phyloP scores from a whole-genome alignment of 495 filamentous ascomycete genomes.

The Astrothelium macrocarpum region DNA sequence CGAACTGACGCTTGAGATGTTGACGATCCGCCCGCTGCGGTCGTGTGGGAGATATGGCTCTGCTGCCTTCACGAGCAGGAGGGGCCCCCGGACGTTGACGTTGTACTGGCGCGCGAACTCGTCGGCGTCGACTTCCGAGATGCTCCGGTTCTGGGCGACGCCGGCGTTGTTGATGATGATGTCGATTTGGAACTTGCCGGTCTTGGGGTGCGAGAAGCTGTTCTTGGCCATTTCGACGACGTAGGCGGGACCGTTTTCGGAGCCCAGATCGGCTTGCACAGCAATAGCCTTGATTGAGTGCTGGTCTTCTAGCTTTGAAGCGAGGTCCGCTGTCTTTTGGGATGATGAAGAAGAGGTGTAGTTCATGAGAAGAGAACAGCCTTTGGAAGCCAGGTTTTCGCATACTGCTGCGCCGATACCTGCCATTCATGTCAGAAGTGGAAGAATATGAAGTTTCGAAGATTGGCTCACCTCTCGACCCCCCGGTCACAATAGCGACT shows the following conservation, averaged over 20 bases:
- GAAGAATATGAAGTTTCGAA: neutral
- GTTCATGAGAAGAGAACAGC: conserved; percentile 39
- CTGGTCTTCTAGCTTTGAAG: conserved; percentile 19
- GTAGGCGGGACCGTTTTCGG: conserved; percentile 37
- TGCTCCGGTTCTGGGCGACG: conserved; percentile 46
- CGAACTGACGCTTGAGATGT: conserved; percentile 62
- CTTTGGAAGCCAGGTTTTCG: conserved; percentile 46
- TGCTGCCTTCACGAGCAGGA: conserved; percentile 67
- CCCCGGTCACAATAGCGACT: conserved; percentile 32
- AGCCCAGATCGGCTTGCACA: conserved; percentile 50
- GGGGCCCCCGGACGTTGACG: conserved; percentile 76
- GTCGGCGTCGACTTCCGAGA: conserved; percentile 41
- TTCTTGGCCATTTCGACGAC: conserved; percentile 39
- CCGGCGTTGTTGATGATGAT: conserved; percentile 88
- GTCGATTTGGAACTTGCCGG: conserved; percentile 59
- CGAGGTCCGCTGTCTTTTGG: conserved; percentile 35
- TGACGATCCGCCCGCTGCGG: conserved; percentile 70
- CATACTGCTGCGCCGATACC: conserved; percentile 83
- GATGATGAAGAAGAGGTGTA: conserved; percentile 34
- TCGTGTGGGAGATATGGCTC: conserved; percentile 61
- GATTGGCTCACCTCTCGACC: conserved; percentile 25
- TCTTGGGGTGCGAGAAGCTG: conserved; percentile 41
- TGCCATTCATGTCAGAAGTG: conserved; percentile 26
- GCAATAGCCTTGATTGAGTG: conserved; percentile 38
- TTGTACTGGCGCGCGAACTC: conserved; percentile 64